Base-by-base conservation (phyloP, 805 yeast species). In the Starmera quercuum region DNA sequence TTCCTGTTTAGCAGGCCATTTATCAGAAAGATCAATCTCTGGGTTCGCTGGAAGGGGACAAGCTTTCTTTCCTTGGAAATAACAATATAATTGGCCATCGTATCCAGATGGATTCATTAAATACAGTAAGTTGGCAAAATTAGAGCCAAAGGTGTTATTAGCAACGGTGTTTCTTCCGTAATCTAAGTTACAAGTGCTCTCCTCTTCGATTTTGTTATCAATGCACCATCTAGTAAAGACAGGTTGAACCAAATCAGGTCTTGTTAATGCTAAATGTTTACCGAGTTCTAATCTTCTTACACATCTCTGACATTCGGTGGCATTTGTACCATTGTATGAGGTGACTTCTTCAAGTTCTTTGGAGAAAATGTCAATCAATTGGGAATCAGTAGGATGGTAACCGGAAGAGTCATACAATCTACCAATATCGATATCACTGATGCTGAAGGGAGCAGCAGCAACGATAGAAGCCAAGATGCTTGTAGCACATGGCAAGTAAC, bases 61-160 rank as follows among this genome's bases (percentile, higher is more conserved):
- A 11, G 66, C 64, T 31, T 62, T 59, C 37, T 55, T 63, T 31
- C 65, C 62, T 42, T 66, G 56, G 51, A 56, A 71, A 53, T 73
- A 67, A 52, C 88, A 80, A 56, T 75, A 74, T 45, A 75, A 75
- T 28, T 71, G 71, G 21, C 78, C 81, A 45, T 76, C 83, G 20
- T 61, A 45, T 10, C 74, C 64, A 33, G 56, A 47, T 11, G 79
- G 73, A 42, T 73, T 70, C 66, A 76, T 70, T 32, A 68, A 45
- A 15, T 63, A 59, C 28, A 75, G 46, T 54, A 74, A 56, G 40
- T 73, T 71, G 11, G 71, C 66, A 36, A 75, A 68, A 44, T 75
- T 75, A 12, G 64, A 52, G 31, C 71, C 71, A 12, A 58, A 50
- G 20, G 58, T 42, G 12, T 63, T 50, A 33, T 54, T 45, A 8